Evolutionary conservation across 306 rosid species (phyloP), one percentile per base, ranked within the genome.

Genomic region (Vigna hirtella): DNA sequence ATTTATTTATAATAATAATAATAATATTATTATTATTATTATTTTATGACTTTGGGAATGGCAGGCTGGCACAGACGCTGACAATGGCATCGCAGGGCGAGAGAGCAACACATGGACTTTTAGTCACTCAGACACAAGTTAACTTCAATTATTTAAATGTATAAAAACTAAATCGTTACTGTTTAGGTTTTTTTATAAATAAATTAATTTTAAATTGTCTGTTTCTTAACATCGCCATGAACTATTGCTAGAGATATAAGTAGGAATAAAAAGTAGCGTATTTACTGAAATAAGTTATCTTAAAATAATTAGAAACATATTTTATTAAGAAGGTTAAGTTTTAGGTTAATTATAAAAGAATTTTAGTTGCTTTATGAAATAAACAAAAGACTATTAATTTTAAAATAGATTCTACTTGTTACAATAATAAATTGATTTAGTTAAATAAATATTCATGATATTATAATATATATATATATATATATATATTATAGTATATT

Each of bases 21-120:
- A 24, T 24, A 24, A 24, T 24, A 24, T 2, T 26, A 10, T 66
- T 72, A 12, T 0, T 16, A 49, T 32, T 48, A 40, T 18, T 34
- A 0, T 34, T 72, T 55, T 28, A 50, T 51, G 47, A 63, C 58
- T 74, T 74, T 45, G 74, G 80, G 79, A 79, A 79, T 74, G 78
- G 80, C 77, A 78, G 80, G 79, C 42, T 72, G 66, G 40, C 66
- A 26, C 72, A 16, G 74, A 38, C 62, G 76, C 70, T 56, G 77
- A 81, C 83, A 73, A 53, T 47, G 77, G 81, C 80, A 77, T 72
- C 83, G 22, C 77, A 52, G 22, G 9, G 9, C 15, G 16, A 12
- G 12, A 28, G 66, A 26, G 66, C 66, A 47, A 74, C 69, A 71
- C 65, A 38, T 56, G 82, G 16, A 66, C 52, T 38, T 70, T 20